Evolutionary conservation across 805 yeast genomes (phyloP), one percentile per base, ranked within the genome.

Genomic region (Metschnikowia kunwiensis): DNA sequence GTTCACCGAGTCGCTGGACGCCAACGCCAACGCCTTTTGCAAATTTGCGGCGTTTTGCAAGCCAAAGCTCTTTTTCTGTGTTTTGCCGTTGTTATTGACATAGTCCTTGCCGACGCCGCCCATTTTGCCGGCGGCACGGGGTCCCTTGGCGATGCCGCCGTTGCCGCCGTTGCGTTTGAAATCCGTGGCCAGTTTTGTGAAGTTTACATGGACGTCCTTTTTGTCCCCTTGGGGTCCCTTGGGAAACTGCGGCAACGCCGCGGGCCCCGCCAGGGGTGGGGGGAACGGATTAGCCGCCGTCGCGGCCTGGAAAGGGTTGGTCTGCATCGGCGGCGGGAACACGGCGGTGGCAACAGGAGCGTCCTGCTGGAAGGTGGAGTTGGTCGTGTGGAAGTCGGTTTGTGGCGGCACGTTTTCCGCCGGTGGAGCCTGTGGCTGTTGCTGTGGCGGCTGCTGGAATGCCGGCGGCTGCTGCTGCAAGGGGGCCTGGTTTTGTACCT

Each of bases 41-140:
- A 72, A 62, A 44, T 69, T 69, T 31, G 57, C 63, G 23, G 65
- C 56, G 44, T 68, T 70, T 36, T 60, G 61, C 42, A 62, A 30
- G 6, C 69, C 74, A 49, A 47, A 57, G 11, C 59, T 51, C 40
- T 56, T 60, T 36, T 46, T 51, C 12, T 35, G 40, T 12, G 28
- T 26, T 16, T 32, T 34, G 20, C 32, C 32, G 32, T 34, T 38
- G 24, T 27, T 30, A 34, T 43, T 41, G 17, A 36, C 41, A 30
- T 39, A 48, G 25, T 48, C 55, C 34, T 50, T 47, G 38, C 46
- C 37, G 18, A 38, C 41, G 12, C 44, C 42, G 36, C 56, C 60
- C 22, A 54, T 38, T 24, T 33, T 34, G 14, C 32, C 35, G 4
- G 36, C 10, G 24, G 26, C 37, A 8, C 35, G 31, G 20, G 30